Evolutionary conservation across 192 early-diverging fungal species (phyloP), one percentile per base, ranked within the genome.

Genomic region (Dimargaris verticillata): DNA sequence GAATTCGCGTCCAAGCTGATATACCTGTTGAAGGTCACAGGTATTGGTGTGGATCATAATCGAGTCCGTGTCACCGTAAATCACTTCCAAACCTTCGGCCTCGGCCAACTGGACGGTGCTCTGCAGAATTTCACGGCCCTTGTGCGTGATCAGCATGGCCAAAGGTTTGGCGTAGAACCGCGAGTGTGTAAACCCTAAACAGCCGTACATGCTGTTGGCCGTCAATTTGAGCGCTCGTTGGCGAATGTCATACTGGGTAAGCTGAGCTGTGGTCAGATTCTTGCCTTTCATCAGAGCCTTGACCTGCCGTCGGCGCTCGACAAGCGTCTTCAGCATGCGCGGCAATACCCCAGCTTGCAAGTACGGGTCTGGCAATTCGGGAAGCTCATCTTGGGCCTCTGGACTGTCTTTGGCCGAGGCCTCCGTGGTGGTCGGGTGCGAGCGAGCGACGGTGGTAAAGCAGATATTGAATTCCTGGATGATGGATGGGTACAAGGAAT

Each of bases 381-480:
- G 94, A 10, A 91, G 52, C 0, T 68, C 59, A 28, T 91, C 89
- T 22, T 82, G 22, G 33, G 3, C 33, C 2, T 38, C 33, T 7
- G 7, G 33, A 38, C 33, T 7, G 7, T 38, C 33, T 38, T 38
- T 38, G 33, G 33, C 46, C 12, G 46, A 4, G 10, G 12, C 51
- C 5, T 52, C 51, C 25, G 22, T 12, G 41, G 17, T 59, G 33
- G 57, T 18, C 6, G 28, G 51, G 42, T 28, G 26, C 28, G 61
- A 5, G 28, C 86, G 75, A 33, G 84, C 72, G 13, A 97, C 91
- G 0, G 97, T 99, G 14, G 97, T 99, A 63, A 99, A 99, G 72
- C 94, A 97, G 60, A 99, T 91, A 68, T 99, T 99, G 79, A 87
- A 99, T 71, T 99, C 97, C 66, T 97, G 97, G 66, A 99, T 97